Percentiles rank a stretch among this genome's conserved stretches.
These are phyloP conservation scores for Hymenoscyphus albidus DNA, from an alignment of 2,329 filamentous ascomycete genomes.

Conservation along the genomic window DNA sequence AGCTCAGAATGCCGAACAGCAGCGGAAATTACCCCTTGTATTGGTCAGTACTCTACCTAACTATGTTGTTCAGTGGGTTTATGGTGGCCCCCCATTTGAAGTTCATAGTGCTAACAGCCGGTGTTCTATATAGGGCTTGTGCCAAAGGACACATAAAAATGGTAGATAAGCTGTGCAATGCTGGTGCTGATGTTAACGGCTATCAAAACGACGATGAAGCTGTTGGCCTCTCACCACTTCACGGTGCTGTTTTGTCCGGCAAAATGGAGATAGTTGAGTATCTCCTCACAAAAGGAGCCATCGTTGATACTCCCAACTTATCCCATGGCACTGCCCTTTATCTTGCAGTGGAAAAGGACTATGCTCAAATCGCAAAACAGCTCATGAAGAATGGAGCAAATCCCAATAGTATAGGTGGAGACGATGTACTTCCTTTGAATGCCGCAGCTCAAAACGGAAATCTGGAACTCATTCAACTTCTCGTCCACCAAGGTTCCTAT, in stretches of 20 bases:
- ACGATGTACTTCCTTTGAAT: slow-evolving; percentile 1
- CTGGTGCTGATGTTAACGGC: slow-evolving; percentile 8
- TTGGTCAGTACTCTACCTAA: background rate
- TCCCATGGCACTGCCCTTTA: slow-evolving; percentile 4
- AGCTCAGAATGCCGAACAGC: background rate
- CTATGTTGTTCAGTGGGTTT: too few relatives aligned
- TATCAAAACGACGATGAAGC: background rate
- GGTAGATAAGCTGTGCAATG: background rate
- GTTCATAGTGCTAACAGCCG: too few relatives aligned
- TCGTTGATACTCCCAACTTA: background rate
- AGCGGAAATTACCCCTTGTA: slow-evolving; percentile 1
- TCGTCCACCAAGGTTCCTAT: background rate
- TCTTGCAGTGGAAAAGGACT: background rate
- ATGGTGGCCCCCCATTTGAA: too few relatives aligned
- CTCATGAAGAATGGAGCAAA: slow-evolving; percentile 1
- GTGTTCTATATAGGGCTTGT: background rate
- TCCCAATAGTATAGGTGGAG: slow-evolving; percentile 3
- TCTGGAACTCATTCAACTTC: slow-evolving; percentile 2
- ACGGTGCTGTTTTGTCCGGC: slow-evolving; percentile 2
- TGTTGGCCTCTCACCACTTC: slow-evolving; percentile 1
- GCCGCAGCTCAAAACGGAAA: slow-evolving; percentile 3
- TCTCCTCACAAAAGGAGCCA: background rate
- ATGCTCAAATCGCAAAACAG: background rate
- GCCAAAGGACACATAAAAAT: slow-evolving; percentile 3
- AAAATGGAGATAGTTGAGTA: slow-evolving; percentile 7